Base-by-base conservation (phyloP, 768 basidiomycete species). In the Coprinellus micaceus region DNA sequence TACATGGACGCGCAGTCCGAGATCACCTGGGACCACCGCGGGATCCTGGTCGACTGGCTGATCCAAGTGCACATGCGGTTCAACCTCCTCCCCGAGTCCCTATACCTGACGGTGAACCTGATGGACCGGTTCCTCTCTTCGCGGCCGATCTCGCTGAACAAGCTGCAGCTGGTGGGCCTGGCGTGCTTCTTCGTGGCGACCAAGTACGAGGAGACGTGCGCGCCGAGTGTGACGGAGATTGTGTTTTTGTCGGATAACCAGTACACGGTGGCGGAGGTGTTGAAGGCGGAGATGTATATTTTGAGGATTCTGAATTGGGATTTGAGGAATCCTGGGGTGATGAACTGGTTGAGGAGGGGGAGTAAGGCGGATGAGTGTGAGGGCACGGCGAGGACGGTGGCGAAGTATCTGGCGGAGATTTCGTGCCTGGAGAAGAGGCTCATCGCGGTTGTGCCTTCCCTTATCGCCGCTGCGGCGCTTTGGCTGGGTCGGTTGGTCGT, bases 331-430 rank as follows among this genome's bases (percentile, higher is more conserved):
- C 94, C 96, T n/a, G 96, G 92, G 67, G 94, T 95, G 1, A 90
- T 98, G 65, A 90, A 94, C 67, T 98, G 89, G 75, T 80, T 98
- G 47, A 78, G 96, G 33, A 81, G 96, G 12, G 83, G 92, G 48
- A 94, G 92, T 76, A 98, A 98, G 74, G 97, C 97, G 1, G 97
- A 99, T 63, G 88, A 91, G 54, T 98, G 96, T 69, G 92, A 98
- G 63, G 84, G 94, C 56, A 87, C 92, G 66, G 89, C 88, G 25
- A 75, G 96, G 60, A 97, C 96, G 0, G 80, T 98, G 12, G 94
- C 86, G 40, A 98, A 99, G 72, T 99, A 94, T 72, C 80, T 98
- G 36, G 72, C 98, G 63, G 97, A 98, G 76, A 93, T 98, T 41
- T 84, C 84, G 7, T 86, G 88, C 55, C 78, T 99, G n/a, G 93